phyloP scores from a whole-genome alignment of 176 grass and related monocot genomes.

The Aechmea fasciata region DNA sequence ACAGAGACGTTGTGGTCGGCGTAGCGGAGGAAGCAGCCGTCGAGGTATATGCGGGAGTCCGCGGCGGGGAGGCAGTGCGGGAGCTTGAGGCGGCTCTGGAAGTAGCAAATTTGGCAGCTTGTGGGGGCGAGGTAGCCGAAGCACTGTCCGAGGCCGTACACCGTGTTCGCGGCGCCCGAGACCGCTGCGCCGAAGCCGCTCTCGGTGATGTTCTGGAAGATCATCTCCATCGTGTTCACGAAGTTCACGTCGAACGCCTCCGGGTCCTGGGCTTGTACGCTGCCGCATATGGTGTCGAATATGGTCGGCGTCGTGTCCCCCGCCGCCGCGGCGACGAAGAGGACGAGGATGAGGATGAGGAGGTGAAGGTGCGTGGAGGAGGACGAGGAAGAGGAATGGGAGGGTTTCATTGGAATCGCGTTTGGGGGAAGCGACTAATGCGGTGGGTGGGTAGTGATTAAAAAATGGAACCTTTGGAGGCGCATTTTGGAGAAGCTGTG shows the following conservation, averaged over 20 bases:
- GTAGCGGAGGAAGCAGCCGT: conserved; percentile 79
- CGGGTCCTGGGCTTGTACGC: conserved; percentile 6
- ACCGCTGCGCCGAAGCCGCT: conserved; percentile 41
- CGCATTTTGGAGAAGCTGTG: too few relatives aligned
- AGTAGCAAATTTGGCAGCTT: conserved; percentile 75
- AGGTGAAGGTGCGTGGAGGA: conserved; percentile 5
- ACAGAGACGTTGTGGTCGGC: conserved; percentile 30
- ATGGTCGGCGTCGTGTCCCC: conserved; percentile 20
- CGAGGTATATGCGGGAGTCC: conserved; percentile 47
- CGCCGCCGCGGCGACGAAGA: neutral
- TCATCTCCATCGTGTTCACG: conserved; percentile 40
- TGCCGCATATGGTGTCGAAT: conserved; percentile 35
- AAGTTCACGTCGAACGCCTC: conserved; percentile 60
- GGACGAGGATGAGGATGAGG: conserved; percentile 5
- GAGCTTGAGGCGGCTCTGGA: conserved; percentile 60
- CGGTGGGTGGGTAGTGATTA: neutral
- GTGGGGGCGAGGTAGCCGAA: conserved; percentile 52
- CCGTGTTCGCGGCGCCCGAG: conserved; percentile 23
- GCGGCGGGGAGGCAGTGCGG: conserved; percentile 54
- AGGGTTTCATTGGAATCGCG: too few relatives aligned
- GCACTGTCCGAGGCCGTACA: conserved; percentile 68
- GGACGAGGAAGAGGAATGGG: neutral
- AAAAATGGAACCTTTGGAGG: conserved; percentile 1
- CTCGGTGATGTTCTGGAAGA: conserved; percentile 54
- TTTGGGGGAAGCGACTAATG: neutral